Percentiles rank a stretch among this genome's conserved stretches.
These are phyloP conservation scores for Geranium brycei DNA, from an alignment of 345 rosid genomes.

Conservation along the genomic window DNA sequence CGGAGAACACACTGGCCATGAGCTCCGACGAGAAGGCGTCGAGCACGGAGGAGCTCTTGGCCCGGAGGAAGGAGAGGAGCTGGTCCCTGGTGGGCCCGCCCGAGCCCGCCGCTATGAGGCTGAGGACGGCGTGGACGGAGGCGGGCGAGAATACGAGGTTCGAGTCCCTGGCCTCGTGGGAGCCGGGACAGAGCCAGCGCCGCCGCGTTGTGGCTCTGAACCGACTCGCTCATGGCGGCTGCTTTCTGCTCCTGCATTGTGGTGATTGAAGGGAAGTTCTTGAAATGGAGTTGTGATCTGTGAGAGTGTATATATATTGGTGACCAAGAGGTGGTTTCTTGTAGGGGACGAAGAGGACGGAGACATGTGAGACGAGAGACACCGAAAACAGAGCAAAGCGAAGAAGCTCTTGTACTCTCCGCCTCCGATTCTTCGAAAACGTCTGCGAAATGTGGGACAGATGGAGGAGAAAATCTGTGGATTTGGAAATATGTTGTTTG, in stretches of 20 bases:
- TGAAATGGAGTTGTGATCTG: no score
- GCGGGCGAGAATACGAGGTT: conserved; percentile 16
- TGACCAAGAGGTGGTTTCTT: no score
- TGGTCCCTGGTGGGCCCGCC: conserved; percentile 8
- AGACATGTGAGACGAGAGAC: no score
- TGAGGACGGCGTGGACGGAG: conserved; percentile 13
- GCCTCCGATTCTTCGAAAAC: no score
- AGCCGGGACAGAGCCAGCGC: conserved; percentile 4
- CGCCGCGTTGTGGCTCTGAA: conserved; percentile 8
- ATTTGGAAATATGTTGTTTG: no score
- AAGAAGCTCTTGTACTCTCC: no score
- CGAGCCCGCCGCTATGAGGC: conserved; percentile 13
- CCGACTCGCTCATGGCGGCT: conserved; percentile 2
- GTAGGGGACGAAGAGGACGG: no score
- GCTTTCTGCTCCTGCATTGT: background rate
- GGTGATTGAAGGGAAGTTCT: no score
- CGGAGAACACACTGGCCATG: conserved; percentile 10
- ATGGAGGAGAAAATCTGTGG: no score
- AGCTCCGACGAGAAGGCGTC: conserved; percentile 10
- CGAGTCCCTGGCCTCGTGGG: background rate
- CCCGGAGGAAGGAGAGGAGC: conserved; percentile 17
- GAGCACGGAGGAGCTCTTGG: conserved; percentile 12
- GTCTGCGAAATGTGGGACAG: no score
- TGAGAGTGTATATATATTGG: no score
- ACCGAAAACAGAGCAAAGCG: no score